Evolutionary conservation across 208 protist genomes (phyloP).

Genomic region (Acanthamoeba lugdunensis): DNA sequence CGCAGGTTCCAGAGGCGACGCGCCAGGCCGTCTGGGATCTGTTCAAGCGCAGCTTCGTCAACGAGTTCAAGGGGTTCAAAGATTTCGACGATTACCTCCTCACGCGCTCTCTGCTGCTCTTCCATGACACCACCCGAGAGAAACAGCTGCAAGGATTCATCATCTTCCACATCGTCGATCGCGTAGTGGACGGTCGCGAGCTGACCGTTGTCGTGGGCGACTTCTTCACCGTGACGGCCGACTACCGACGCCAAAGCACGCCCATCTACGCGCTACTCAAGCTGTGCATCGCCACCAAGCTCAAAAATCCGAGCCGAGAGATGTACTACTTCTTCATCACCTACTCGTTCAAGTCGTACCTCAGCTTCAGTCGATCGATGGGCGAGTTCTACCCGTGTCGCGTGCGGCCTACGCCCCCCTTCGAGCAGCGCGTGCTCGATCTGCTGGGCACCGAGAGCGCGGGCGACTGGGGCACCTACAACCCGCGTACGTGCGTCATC

Average conservation of each 20-base stretch:
- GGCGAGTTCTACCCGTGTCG: constrained; percentile 65
- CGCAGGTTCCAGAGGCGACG: not conserved
- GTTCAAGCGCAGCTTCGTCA: constrained; percentile 65
- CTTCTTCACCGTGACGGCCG: constrained; percentile 50
- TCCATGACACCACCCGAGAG: constrained; percentile 43
- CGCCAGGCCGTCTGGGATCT: constrained; percentile 34
- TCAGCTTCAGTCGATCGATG: constrained; percentile 68
- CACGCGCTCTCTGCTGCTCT: constrained; percentile 46
- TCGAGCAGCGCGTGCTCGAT: constrained; percentile 53
- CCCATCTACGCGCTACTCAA: constrained; percentile 61
- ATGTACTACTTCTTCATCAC: constrained; percentile 73
- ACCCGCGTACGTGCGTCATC: constrained; percentile 57
- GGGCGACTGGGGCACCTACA: constrained; percentile 64
- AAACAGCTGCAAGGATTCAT: constrained; percentile 61
- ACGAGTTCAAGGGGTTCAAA: constrained; percentile 60
- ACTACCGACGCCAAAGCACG: constrained; percentile 58
- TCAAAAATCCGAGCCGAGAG: constrained; percentile 5
- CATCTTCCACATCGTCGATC: constrained; percentile 57
- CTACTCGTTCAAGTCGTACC: constrained; percentile 64
- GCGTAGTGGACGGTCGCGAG: constrained; percentile 33
- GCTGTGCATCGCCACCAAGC: constrained; percentile 62
- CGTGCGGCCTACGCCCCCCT: constrained; percentile 6
- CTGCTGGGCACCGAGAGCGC: constrained; percentile 39
- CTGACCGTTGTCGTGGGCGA: constrained; percentile 55
- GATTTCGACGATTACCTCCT: constrained; percentile 64